Percentiles rank a stretch among this genome's conserved stretches.
phyloP scores from a whole-genome alignment of 768 basidiomycete species.

The Cantharellus anzutake region DNA sequence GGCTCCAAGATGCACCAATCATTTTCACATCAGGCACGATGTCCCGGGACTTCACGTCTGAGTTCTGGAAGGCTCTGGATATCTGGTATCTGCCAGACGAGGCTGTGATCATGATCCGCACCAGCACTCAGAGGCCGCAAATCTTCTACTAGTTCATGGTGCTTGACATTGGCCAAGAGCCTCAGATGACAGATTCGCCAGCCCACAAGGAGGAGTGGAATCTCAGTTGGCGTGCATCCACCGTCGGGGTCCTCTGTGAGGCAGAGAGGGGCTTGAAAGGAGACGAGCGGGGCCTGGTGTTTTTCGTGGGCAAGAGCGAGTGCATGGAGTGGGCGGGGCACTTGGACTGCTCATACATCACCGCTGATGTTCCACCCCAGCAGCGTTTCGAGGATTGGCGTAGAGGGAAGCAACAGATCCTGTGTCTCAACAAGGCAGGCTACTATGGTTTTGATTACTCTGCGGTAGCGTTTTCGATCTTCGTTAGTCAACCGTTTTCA shows the following conservation, averaged over 20 bases:
- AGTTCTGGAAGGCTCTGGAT: background rate
- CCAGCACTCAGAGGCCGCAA: background rate
- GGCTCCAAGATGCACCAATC: background rate
- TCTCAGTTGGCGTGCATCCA: background rate
- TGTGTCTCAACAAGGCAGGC: background rate
- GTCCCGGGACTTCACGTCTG: background rate
- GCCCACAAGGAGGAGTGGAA: background rate
- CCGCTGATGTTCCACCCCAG: background rate
- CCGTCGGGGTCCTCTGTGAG: background rate
- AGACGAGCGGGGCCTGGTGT: background rate
- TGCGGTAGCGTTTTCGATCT: background rate
- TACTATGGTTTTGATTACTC: background rate
- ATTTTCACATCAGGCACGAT: background rate
- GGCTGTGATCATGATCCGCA: background rate
- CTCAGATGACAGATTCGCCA: background rate
- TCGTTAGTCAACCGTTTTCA: background rate
- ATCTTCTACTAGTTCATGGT: background rate
- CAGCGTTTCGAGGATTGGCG: background rate
- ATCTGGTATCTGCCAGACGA: background rate
- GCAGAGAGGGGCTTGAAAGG: background rate
- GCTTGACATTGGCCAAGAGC: background rate
- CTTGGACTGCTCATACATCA: background rate
- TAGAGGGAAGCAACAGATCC: background rate
- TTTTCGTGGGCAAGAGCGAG: background rate
- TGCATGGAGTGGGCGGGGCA: background rate